Percentiles rank a stretch among this genome's conserved stretches.
phyloP scores from a whole-genome alignment of 108 stramenopile genomes.

The Conticribra weissflogii region DNA sequence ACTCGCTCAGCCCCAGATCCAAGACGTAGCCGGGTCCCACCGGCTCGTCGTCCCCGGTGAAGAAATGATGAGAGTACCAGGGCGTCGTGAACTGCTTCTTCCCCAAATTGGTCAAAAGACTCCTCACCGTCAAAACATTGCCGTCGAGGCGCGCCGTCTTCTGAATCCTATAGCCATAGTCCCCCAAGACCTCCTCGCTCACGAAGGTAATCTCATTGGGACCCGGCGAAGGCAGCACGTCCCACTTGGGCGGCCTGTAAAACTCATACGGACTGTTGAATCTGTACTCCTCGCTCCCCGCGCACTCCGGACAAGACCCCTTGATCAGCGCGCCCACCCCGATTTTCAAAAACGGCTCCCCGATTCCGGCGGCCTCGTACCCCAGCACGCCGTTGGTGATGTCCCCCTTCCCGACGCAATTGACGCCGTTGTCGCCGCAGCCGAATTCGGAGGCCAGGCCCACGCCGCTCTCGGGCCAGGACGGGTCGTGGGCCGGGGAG shows the following conservation, averaged over 20 bases:
- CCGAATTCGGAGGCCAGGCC: conserved; percentile 86
- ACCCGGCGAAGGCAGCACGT: conserved; percentile 23
- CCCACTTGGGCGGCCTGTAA: conserved; percentile 63
- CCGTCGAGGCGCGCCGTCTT: conserved; percentile 61
- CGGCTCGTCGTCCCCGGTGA: conserved; percentile 69
- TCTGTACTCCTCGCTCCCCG: conserved; percentile 62
- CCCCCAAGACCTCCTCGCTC: conserved; percentile 57
- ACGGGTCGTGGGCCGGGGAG: conserved; percentile 75
- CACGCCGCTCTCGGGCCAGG: conserved; percentile 82
- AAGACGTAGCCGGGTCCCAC: conserved; percentile 66
- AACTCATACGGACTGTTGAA: conserved; percentile 82
- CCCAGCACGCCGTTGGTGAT: conserved; percentile 84
- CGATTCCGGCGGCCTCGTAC: conserved; percentile 68
- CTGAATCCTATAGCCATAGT: conserved; percentile 64
- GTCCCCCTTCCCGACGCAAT: conserved; percentile 65
- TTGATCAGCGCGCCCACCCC: conserved; percentile 67
- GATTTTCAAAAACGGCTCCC: conserved; percentile 60
- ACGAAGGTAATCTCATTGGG: conserved; percentile 46
- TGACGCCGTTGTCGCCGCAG: conserved; percentile 76
- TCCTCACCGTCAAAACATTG: conserved; percentile 60
- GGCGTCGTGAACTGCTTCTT: conserved; percentile 72
- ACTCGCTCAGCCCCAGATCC: conserved; percentile 60
- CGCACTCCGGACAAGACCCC: conserved; percentile 70
- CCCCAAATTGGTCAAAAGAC: conserved; percentile 71
- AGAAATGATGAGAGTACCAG: conserved; percentile 88